Percentiles rank a stretch among this genome's conserved stretches.
These are phyloP conservation scores for Whalleya microplaca DNA, from an alignment of 2,329 filamentous ascomycete species.

Conservation along the genomic window DNA sequence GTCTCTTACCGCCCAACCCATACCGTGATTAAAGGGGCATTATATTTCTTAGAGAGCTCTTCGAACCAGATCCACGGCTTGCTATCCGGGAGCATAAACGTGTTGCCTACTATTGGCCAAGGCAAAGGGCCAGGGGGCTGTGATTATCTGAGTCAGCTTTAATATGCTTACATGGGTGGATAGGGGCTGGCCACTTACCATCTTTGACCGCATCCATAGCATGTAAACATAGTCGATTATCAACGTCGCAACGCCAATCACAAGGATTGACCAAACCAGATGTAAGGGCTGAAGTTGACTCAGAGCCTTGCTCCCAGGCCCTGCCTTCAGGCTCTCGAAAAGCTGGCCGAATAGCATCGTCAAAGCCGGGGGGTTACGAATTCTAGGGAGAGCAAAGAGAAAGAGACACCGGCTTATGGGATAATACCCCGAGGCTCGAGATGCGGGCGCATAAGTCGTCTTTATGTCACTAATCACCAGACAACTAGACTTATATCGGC, in stretches of 20 bases:
- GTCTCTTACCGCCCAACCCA: conserved; percentile 54
- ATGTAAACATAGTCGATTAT: conserved; percentile 51
- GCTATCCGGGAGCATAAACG: conserved; percentile 54
- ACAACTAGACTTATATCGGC: conserved; percentile 11
- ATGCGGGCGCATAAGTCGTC: conserved; percentile 3
- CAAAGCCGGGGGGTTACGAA: not conserved
- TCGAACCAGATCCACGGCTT: conserved; percentile 65
- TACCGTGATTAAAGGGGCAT: conserved; percentile 56
- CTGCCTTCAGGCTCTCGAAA: conserved; percentile 12
- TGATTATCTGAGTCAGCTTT: conserved; percentile 6
- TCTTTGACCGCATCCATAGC: conserved; percentile 52
- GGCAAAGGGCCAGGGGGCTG: conserved; percentile 60
- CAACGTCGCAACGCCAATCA: conserved; percentile 33
- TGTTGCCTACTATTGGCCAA: conserved; percentile 59
- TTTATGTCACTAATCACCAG: conserved; percentile 10
- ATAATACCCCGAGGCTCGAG: conserved; percentile 4
- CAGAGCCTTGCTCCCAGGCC: conserved; percentile 5
- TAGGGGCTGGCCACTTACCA: conserved; percentile 39
- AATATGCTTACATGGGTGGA: not conserved
- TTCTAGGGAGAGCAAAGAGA: not conserved
- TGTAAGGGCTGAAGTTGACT: conserved; percentile 24
- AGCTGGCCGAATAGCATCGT: conserved; percentile 31
- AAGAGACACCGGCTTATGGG: not conserved
- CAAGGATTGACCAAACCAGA: conserved; percentile 21
- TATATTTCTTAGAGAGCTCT: conserved; percentile 52